Percentiles rank a stretch among this genome's conserved stretches.
phyloP scores from a whole-genome alignment of 805 yeast species.

The Sugiyamaella chiloensis region DNA sequence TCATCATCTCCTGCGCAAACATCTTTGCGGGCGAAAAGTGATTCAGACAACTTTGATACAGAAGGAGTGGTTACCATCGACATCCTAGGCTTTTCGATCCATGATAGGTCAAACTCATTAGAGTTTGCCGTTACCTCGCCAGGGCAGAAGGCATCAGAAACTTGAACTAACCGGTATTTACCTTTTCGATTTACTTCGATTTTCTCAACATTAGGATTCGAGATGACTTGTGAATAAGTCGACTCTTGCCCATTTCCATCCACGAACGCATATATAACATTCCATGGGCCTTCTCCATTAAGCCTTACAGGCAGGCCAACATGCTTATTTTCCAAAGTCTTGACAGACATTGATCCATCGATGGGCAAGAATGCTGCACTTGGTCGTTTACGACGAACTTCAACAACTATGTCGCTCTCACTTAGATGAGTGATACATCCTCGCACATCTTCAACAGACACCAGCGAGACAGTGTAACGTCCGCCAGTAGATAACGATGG shows the following conservation, averaged over 20 bases:
- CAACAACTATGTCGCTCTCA: slow-evolving; percentile 60
- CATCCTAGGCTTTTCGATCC: slow-evolving; percentile 47
- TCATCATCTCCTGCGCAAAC: slow-evolving; percentile 51
- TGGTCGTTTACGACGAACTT: slow-evolving; percentile 71
- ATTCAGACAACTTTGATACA: slow-evolving; percentile 25
- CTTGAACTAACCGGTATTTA: slow-evolving; percentile 41
- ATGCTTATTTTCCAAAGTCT: slow-evolving; percentile 50
- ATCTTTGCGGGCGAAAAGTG: slow-evolving; percentile 35
- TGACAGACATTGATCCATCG: slow-evolving; percentile 34
- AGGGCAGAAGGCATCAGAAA: slow-evolving; percentile 51
- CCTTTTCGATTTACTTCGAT: slow-evolving; percentile 47
- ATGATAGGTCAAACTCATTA: slow-evolving; percentile 40
- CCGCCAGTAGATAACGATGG: slow-evolving; percentile 67
- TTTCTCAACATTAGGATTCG: slow-evolving; percentile 25
- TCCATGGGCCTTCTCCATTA: slow-evolving; percentile 56
- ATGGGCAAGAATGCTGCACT: slow-evolving; percentile 45
- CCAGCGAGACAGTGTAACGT: slow-evolving; percentile 59
- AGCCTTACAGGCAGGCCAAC: slow-evolving; percentile 58
- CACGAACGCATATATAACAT: slow-evolving; percentile 28
- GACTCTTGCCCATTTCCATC: slow-evolving; percentile 13
- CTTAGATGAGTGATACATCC: slow-evolving; percentile 73
- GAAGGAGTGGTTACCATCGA: slow-evolving; percentile 32
- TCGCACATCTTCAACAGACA: slow-evolving; percentile 68
- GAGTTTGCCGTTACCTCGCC: slow-evolving; percentile 42
- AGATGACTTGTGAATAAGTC: slow-evolving; percentile 4